Evolutionary conservation across 768 basidiomycete species (phyloP), one percentile per base, ranked within the genome.

Genomic region (Mycena metata): DNA sequence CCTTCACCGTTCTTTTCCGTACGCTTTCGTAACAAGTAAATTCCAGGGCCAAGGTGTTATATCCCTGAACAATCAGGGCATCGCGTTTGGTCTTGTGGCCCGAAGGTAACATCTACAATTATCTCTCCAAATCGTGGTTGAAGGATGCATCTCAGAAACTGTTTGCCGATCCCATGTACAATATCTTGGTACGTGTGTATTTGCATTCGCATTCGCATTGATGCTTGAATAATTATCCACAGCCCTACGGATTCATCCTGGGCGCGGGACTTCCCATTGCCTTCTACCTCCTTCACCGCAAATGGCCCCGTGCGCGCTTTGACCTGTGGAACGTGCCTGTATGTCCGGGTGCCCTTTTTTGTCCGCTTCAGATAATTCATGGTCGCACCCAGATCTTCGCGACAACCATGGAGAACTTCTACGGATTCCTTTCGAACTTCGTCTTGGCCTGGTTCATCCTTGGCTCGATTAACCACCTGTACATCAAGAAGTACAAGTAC

Each of bases 11-110:
- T 39, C 11, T 39, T 9, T 39, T 39, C 15, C 39, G 5, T 10
- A 10, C 39, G 2, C 5, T 11, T 39, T 39, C n/a, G n/a, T n/a
- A n/a, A 39, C 9, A 9, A 10, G 5, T 10, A 10, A 15, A 7
- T 39, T 10, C 6, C 39, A 75, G 74, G 75, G 75, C 35, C 73
- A 74, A 72, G 73, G 62, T 1, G 71, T 76, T 8, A 76, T 76
- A 16, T 74, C 75, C 1, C 69, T 76, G 19, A 72, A 76, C 67
- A 76, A 76, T 60, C 75, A 76, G 49, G 70, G 73, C 26, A 76
- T 76, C 15, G 58, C 75, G 0, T 76, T 76, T 49, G 75, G 66
- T 7, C 71, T 76, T 15, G 72, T 76, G 75, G 75, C 12, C 75
- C 75, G 0, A 69, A 70, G 67, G 69, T 61, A 61, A 30, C n/a